Conservation (phyloP, 208 protist species). For the Acanthamoeba healyi region DNA sequence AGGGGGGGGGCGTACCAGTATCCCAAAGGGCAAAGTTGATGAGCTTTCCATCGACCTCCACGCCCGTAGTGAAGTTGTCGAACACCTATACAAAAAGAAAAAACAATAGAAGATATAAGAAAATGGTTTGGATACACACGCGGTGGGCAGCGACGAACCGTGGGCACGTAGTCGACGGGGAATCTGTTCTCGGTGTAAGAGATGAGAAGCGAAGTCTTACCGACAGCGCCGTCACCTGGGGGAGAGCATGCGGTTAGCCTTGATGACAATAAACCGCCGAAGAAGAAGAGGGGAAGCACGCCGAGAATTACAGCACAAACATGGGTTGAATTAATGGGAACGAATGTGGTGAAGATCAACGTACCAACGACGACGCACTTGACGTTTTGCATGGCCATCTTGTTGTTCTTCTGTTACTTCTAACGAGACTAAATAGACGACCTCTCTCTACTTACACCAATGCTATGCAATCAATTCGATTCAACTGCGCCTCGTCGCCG, state of each 20-base stretch:
- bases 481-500: background rate
- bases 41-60: conserved; percentile 79
- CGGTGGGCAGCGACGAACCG: background rate
- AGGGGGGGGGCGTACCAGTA: conserved; percentile 47
- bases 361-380: conserved; percentile 75
- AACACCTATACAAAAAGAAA: conserved; percentile 58
- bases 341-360: background rate
- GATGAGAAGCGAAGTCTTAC: conserved; percentile 82
- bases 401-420: background rate
- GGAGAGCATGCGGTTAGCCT: background rate
- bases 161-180: conserved; percentile 82
- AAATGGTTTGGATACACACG: too few species aligned
- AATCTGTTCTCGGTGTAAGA: conserved; percentile 82
- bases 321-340: background rate
- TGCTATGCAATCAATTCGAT: background rate
- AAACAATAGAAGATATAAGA: background rate
- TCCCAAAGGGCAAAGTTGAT: conserved; percentile 82
- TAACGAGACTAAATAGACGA: too few species aligned
- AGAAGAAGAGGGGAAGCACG: background rate
- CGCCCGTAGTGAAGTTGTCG: conserved; percentile 84
- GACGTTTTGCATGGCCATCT: conserved; percentile 76
- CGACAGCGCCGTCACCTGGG: conserved; percentile 61
- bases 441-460: too few species aligned
- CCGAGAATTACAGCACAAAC: too few species aligned
- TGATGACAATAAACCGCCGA: background rate